A percentile compares a stretch with the other conserved stretches of the same genome.
Conservation (phyloP, 208 protist species). For the Wallacemonas sp. region DNA sequence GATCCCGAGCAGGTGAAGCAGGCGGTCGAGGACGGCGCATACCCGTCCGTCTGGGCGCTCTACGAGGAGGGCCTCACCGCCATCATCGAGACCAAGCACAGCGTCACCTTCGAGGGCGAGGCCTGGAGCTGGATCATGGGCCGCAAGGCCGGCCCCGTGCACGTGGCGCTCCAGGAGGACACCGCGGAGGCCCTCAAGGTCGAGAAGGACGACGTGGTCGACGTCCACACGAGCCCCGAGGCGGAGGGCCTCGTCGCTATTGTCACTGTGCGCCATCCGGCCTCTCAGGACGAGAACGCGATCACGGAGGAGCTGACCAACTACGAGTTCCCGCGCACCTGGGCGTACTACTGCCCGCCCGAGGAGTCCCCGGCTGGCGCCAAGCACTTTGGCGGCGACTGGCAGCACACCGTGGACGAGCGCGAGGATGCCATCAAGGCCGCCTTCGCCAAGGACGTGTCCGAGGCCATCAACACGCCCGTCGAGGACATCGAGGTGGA, state of each 20-base stretch:
- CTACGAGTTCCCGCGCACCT: constrained; percentile 39
- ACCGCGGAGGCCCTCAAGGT: constrained; percentile 35
- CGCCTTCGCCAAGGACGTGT: constrained; percentile 41
- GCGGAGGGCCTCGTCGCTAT: constrained; percentile 20
- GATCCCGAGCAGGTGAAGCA: constrained; percentile 2
- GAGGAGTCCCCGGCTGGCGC: constrained; percentile 19
- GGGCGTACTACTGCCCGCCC: constrained; percentile 50
- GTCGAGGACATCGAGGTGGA: constrained; percentile 41
- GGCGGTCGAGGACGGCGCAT: constrained; percentile 23
- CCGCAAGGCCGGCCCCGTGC: constrained; percentile 33
- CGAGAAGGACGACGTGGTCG: constrained; percentile 28
- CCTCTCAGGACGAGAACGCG: constrained; percentile 25
- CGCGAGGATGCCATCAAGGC: constrained; percentile 28
- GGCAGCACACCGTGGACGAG: constrained; percentile 26
- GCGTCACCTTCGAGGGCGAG: constrained; percentile 39
- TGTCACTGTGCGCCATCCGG: constrained; percentile 34
- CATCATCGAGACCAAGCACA: constrained; percentile 18
- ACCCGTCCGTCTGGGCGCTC: constrained; percentile 22
- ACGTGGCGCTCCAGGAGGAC: constrained; percentile 43
- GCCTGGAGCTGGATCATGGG: constrained; percentile 38
- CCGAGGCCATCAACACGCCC: constrained; percentile 31
- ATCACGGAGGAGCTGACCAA: constrained; percentile 41
- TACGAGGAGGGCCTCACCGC: constrained; percentile 18
- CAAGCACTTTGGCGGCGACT: constrained; percentile 36
- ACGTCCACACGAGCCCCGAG: constrained; percentile 23